These are phyloP conservation scores for Penicillium sp. DNA, from an alignment of 2,329 filamentous ascomycete species.

Conservation along the genomic window DNA sequence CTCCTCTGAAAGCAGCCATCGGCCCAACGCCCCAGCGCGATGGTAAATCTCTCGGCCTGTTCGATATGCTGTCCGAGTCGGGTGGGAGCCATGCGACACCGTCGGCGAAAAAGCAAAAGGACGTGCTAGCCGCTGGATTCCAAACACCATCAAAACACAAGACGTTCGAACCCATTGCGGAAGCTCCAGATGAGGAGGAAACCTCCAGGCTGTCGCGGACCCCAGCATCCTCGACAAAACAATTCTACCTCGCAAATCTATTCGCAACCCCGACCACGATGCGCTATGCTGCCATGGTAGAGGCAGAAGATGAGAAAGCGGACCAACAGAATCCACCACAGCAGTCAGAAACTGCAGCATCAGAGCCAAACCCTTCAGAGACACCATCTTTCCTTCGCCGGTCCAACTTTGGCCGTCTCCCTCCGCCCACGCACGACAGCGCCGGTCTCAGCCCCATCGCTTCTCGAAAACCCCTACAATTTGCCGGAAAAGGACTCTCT, in stretches of 20 bases:
- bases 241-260: slow-evolving; percentile 43
- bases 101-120: slow-evolving; percentile 26
- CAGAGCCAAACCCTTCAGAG: slow-evolving; percentile 26
- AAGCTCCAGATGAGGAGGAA: slow-evolving; percentile 27
- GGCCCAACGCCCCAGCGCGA: slow-evolving; percentile 49
- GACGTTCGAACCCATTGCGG: slow-evolving; percentile 27
- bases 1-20: slow-evolving; percentile 39
- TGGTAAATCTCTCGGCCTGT: slow-evolving; percentile 46
- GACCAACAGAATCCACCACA: slow-evolving; percentile 7
- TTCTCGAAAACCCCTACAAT: slow-evolving; percentile 33
- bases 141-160: slow-evolving; percentile 39
- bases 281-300: slow-evolving; percentile 41
- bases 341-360: slow-evolving; percentile 1
- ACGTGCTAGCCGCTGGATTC: slow-evolving; percentile 25
- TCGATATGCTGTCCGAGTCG: slow-evolving; percentile 45
- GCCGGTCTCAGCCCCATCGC: slow-evolving; percentile 37
- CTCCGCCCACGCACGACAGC: slow-evolving; percentile 8
- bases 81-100: slow-evolving; percentile 36
- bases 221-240: slow-evolving; percentile 43
- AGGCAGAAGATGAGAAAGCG: slow-evolving; percentile 26
- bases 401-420: slow-evolving; percentile 31
- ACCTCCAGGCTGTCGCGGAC: slow-evolving; percentile 32
- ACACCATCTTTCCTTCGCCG: slow-evolving; percentile 41
- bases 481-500: slow-evolving; percentile 39
- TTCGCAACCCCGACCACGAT: slow-evolving; percentile 45